These are phyloP conservation scores for Thalassia testudinum DNA, from an alignment of 116 monocot species.

Conservation along the genomic window DNA sequence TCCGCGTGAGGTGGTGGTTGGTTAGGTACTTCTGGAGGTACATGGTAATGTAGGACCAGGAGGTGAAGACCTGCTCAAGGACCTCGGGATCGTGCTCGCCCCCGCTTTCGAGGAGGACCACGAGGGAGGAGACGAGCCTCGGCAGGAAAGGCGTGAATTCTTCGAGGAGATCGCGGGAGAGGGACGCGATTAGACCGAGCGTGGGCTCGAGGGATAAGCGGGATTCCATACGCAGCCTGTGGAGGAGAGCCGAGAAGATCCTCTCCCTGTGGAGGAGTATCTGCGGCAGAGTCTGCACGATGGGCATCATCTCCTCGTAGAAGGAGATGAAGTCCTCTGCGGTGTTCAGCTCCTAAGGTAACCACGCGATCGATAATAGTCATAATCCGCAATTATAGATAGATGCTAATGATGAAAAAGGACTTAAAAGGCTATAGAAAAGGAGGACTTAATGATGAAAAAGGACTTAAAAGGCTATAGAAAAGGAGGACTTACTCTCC, in stretches of 20 bases:
- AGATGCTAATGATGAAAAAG: not conserved
- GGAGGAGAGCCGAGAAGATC: slow-evolving; percentile 52
- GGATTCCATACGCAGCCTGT: slow-evolving; percentile 44
- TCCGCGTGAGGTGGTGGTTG: slow-evolving; percentile 42
- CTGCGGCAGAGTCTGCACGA: slow-evolving; percentile 78
- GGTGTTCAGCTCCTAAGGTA: slow-evolving; percentile 65
- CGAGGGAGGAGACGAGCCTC: slow-evolving; percentile 27
- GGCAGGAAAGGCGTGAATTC: slow-evolving; percentile 75
- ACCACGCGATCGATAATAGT: no score
- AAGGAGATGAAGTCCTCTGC: slow-evolving; percentile 88
- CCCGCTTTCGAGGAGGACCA: slow-evolving; percentile 39
- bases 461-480: not conserved
- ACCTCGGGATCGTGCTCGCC: slow-evolving; percentile 69
- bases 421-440: not conserved
- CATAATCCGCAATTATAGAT: no score
- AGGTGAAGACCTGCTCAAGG: slow-evolving; percentile 83
- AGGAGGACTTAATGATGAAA: slow-evolving; percentile 1
- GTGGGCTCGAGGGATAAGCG: slow-evolving; percentile 73
- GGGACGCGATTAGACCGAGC: slow-evolving; percentile 60
- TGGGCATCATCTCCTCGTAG: slow-evolving; percentile 68
- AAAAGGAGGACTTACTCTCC: slow-evolving; percentile 37
- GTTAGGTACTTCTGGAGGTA: slow-evolving; percentile 73
- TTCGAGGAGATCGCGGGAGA: slow-evolving; percentile 67
- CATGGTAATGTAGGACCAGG: slow-evolving; percentile 71
- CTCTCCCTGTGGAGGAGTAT: slow-evolving; percentile 66